These are phyloP conservation scores for Colletotrichum tofieldiae DNA, from an alignment of 2,329 filamentous ascomycete species.

Conservation along the genomic window DNA sequence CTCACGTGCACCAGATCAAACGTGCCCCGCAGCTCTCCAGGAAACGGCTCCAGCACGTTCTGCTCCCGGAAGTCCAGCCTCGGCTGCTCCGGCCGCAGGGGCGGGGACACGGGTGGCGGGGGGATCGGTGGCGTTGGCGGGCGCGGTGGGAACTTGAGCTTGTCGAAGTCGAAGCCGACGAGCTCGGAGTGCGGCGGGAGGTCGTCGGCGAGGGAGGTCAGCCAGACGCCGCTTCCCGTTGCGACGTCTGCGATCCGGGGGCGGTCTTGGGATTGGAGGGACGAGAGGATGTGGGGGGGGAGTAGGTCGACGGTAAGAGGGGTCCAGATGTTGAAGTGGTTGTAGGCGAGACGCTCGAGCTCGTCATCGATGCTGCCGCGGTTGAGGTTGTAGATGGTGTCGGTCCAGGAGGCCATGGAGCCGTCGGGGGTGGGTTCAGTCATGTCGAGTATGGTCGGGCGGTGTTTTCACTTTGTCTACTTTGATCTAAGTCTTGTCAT, in stretches of 20 bases:
- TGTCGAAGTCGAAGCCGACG: conserved; percentile 45
- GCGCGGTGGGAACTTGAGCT: conserved; percentile 40
- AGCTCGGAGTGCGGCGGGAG: conserved; percentile 34
- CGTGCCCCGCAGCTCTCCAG: conserved; percentile 25
- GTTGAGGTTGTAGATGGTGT: conserved; percentile 36
- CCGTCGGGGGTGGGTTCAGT: neutral
- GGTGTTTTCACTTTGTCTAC: neutral
- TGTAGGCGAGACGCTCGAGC: conserved; percentile 34
- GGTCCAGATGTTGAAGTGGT: conserved; percentile 39
- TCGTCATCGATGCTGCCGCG: conserved; percentile 29
- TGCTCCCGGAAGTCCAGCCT: conserved; percentile 37
- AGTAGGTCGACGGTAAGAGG: conserved; percentile 34
- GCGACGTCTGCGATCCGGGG: conserved; percentile 45
- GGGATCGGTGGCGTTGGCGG: conserved; percentile 32
- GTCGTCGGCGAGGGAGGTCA: conserved; percentile 37
- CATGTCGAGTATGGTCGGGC: neutral
- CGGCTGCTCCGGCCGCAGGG: conserved; percentile 22
- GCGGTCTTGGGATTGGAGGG: neutral
- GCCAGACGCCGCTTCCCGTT: conserved; percentile 46
- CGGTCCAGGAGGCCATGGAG: conserved; percentile 23
- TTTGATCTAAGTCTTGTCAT: neutral
- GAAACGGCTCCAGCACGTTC: conserved; percentile 41
- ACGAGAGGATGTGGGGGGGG: conserved; percentile 23
- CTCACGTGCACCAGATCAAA: conserved; percentile 46
- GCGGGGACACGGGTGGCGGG: conserved; percentile 22